phyloP scores from a whole-genome alignment of 805 yeast species.

The Candida wancherniae region DNA sequence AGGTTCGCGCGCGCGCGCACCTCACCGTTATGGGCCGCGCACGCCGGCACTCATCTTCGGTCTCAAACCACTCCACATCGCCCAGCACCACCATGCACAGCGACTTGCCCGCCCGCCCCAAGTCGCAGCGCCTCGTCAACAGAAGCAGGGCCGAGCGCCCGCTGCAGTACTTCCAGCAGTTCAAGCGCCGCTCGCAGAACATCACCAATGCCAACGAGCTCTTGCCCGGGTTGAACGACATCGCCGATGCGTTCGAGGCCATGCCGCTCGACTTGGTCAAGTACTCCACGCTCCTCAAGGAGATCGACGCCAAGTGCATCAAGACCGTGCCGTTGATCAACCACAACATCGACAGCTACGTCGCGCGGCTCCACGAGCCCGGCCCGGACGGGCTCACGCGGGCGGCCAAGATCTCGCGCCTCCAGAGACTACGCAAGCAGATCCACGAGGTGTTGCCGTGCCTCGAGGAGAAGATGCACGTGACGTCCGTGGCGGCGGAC shows the following conservation, averaged over 20 bases:
- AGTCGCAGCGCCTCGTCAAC: constrained; percentile 28
- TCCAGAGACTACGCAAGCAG: constrained; percentile 39
- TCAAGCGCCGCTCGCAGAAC: constrained; percentile 30
- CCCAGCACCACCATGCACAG: constrained; percentile 12
- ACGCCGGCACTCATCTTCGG: too few relatives aligned
- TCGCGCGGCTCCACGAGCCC: constrained; percentile 19
- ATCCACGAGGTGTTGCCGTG: constrained; percentile 80
- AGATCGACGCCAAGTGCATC: constrained; percentile 91
- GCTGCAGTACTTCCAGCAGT: constrained; percentile 29
- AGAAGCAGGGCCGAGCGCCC: constrained; percentile 19
- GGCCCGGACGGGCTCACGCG: constrained; percentile 7
- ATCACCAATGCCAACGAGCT: constrained; percentile 34
- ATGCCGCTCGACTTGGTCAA: constrained; percentile 78
- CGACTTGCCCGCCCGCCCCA: constrained; percentile 30
- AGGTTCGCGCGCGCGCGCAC: constrained; percentile 2
- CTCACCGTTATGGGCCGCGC: constrained; percentile 1
- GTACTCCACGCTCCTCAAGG: constrained; percentile 82
- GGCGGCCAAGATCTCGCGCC: constrained; percentile 24
- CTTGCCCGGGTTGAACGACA: constrained; percentile 83
- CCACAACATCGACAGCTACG: constrained; percentile 47
- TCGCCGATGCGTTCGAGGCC: constrained; percentile 87
- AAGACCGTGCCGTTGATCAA: constrained; percentile 65
- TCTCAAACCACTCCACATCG: too few relatives aligned
- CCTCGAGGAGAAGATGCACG: constrained; percentile 95
- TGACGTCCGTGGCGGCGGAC: constrained; percentile 86